Conservation (phyloP, 352 stramenopile genomes). For the Pythium rhizo-oryzae region DNA sequence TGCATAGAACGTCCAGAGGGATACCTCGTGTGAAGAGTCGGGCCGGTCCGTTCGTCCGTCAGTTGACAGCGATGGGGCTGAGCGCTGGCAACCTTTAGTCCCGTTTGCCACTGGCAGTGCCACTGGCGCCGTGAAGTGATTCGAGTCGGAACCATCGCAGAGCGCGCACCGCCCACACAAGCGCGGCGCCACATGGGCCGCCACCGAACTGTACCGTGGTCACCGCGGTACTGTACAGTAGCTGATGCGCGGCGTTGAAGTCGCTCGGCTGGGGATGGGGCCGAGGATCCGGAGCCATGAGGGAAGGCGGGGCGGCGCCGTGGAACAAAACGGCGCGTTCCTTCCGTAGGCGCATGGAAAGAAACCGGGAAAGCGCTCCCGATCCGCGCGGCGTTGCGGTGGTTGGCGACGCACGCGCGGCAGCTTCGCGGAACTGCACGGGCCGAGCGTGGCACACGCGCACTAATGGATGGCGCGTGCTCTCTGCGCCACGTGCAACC, state of each 20-base stretch:
- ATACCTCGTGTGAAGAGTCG: slow-evolving; percentile 1
- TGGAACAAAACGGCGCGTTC: too few relatives aligned
- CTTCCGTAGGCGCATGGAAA: background rate
- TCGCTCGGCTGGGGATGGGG: background rate
- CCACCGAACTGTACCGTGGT: slow-evolving; percentile 12
- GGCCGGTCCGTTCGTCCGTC: background rate
- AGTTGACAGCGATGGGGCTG: background rate
- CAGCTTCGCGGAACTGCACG: background rate
- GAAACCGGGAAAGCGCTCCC: background rate
- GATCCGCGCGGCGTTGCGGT: background rate
- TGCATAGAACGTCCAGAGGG: slow-evolving; percentile 8
- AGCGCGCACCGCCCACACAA: slow-evolving; percentile 1
- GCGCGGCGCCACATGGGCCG: background rate
- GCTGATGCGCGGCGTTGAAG: too few relatives aligned
- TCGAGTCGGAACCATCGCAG: slow-evolving; percentile 7
- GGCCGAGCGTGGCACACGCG: background rate
- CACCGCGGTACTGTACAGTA: too few relatives aligned
- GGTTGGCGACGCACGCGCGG: background rate
- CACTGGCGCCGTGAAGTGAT: background rate
- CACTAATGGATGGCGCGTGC: slow-evolving; percentile 3
- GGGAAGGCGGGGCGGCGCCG: background rate
- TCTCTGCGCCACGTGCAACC: too few relatives aligned
- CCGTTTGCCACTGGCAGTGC: too few relatives aligned
- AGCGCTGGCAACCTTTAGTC: too few relatives aligned
- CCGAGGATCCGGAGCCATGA: background rate